Percentiles rank a stretch among this genome's conserved stretches.
phyloP scores from a whole-genome alignment of 2,329 filamentous ascomycete species.

The Exophiala xenobiotica region DNA sequence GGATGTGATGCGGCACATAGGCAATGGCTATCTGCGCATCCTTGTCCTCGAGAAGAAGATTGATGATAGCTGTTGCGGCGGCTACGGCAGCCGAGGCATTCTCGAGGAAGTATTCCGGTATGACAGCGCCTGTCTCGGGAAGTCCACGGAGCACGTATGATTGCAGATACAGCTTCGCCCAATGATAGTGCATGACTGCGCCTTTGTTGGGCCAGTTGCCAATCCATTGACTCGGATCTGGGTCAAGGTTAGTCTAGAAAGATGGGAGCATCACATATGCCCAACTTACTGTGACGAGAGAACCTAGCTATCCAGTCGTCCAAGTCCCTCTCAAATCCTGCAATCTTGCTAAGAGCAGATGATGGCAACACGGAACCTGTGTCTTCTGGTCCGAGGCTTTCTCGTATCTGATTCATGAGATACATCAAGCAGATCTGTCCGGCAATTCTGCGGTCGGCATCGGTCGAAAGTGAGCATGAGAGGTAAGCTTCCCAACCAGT shows the following conservation, averaged over 20 bases:
- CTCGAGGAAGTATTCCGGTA: constrained; percentile 40
- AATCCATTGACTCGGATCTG: constrained; percentile 48
- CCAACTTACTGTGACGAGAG: constrained; percentile 28
- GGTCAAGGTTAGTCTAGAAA: constrained; percentile 8
- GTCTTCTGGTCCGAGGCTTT: constrained; percentile 46
- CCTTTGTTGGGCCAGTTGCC: constrained; percentile 52
- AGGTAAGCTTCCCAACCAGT: constrained; percentile 38
- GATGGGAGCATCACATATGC: too few species aligned
- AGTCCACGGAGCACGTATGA: constrained; percentile 52
- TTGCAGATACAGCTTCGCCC: constrained; percentile 52
- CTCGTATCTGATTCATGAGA: constrained; percentile 45
- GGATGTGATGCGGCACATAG: constrained; percentile 47
- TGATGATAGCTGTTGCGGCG: constrained; percentile 44
- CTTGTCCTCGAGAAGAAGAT: constrained; percentile 44
- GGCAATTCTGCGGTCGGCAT: constrained; percentile 38
- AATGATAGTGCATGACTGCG: constrained; percentile 52
- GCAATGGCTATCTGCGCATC: constrained; percentile 45
- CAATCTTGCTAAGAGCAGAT: constrained; percentile 41
- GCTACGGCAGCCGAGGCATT: constrained; percentile 46
- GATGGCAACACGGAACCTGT: constrained; percentile 35
- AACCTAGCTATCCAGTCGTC: constrained; percentile 38
- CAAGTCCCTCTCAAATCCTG: constrained; percentile 42
- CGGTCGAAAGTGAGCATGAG: constrained; percentile 34
- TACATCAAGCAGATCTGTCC: constrained; percentile 47
- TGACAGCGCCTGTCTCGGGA: constrained; percentile 41